Conservation (phyloP, 2,329 filamentous ascomycete species). For the Fusarium praegraminearum region DNA sequence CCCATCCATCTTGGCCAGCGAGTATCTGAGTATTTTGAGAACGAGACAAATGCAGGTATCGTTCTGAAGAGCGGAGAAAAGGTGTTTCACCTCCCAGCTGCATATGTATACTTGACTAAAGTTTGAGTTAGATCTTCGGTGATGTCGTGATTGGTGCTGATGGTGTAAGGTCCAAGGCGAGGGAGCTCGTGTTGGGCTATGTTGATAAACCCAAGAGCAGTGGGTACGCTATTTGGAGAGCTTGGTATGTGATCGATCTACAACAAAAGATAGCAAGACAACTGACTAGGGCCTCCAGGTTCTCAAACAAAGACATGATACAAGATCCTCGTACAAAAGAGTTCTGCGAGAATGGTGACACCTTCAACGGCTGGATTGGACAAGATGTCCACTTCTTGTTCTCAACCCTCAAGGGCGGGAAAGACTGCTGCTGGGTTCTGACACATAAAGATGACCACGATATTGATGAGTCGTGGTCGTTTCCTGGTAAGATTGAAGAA, state of each 20-base stretch:
- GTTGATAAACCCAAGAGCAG: conserved; percentile 35
- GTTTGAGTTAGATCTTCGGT: conserved; percentile 1
- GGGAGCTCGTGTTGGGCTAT: conserved; percentile 37
- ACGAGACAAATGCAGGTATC: conserved; percentile 11
- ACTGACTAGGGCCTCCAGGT: conserved; percentile 5
- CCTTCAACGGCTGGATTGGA: conserved; percentile 66
- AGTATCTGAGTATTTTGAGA: conserved; percentile 31
- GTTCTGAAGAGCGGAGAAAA: conserved; percentile 25
- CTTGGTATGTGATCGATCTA: conserved; percentile 57
- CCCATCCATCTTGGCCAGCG: conserved; percentile 27
- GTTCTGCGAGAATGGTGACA: conserved; percentile 68
- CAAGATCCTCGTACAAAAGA: conserved; percentile 64
- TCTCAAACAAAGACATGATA: conserved; percentile 62
- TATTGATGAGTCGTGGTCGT: conserved; percentile 40
- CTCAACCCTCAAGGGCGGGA: conserved; percentile 61
- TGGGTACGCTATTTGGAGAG: conserved; percentile 53
- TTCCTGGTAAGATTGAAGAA: conserved; percentile 37
- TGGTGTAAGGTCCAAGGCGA: conserved; percentile 35
- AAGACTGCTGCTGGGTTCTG: conserved; percentile 66
- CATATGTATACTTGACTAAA: neutral
- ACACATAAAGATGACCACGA: conserved; percentile 56
- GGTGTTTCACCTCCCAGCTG: accelerated
- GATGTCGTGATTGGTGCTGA: conserved; percentile 41
- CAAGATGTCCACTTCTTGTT: conserved; percentile 62
- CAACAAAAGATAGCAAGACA: accelerated